These are phyloP conservation scores for Prunus campanulata DNA, from an alignment of 306 rosid species.

Conservation along the genomic window DNA sequence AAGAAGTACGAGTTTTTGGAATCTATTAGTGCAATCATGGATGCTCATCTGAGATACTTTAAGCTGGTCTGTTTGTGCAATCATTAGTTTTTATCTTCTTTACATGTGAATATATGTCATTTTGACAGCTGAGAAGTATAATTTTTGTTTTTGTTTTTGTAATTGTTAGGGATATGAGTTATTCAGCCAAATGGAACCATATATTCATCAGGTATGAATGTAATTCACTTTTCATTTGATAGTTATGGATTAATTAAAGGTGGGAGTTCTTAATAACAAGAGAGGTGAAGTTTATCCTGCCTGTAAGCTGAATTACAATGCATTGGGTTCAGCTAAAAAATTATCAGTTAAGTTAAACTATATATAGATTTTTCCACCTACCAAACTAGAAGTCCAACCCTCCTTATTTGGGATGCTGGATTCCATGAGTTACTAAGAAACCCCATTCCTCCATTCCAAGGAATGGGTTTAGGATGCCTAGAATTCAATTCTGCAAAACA, in stretches of 20 bases:
- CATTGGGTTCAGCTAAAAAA: background rate
- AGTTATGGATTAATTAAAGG: background rate
- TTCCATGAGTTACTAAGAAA: background rate
- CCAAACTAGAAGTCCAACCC: background rate
- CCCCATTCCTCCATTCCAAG: background rate
- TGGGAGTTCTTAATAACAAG: background rate
- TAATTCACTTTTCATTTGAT: background rate
- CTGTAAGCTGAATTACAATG: background rate
- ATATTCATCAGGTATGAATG: conserved; percentile 85
- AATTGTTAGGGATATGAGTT: conserved; percentile 72
- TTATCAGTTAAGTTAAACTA: background rate
- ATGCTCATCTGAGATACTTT: conserved; percentile 93
- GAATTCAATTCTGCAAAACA: background rate
- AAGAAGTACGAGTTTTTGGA: conserved; percentile 95
- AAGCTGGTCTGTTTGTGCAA: conserved; percentile 70
- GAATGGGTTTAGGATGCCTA: background rate
- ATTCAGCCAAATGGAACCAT: conserved; percentile 91
- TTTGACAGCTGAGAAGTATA: conserved; percentile 22
- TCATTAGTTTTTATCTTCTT: conserved; percentile 20
- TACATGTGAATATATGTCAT: conserved; percentile 20
- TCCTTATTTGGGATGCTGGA: background rate
- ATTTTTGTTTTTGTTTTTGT: background rate
- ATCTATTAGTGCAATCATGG: conserved; percentile 97
- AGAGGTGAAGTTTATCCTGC: background rate
- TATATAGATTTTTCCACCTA: background rate